Conservation (phyloP, 2,329 filamentous ascomycete genomes). For the Fusarium chuoi region DNA sequence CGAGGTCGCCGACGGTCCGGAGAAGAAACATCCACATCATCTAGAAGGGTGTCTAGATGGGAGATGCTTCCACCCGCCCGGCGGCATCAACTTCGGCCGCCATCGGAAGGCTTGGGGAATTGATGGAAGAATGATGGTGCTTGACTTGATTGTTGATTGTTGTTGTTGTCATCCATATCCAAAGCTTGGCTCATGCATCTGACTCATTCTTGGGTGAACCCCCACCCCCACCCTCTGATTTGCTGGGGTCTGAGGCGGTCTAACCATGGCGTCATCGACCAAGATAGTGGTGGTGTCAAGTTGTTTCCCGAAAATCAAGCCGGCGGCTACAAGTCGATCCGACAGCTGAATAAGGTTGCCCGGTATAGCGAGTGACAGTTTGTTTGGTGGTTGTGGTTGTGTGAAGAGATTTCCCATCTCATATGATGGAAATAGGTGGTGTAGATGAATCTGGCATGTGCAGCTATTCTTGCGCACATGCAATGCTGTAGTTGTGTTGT, state of each 20-base stretch:
- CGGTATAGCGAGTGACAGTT: constrained; percentile 15
- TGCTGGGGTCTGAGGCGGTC: constrained; percentile 20
- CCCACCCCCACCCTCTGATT: constrained; percentile 28
- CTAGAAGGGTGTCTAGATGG: constrained; percentile 1
- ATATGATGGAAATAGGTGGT: constrained; percentile 34
- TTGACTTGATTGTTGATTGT: constrained; percentile 26
- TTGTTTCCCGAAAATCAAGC: constrained; percentile 22
- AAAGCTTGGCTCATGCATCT: constrained; percentile 16
- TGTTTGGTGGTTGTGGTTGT: constrained; percentile 10
- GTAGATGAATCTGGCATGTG: constrained; percentile 36
- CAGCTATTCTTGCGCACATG: constrained; percentile 35
- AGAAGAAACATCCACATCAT: constrained; percentile 14
- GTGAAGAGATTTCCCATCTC: constrained; percentile 14
- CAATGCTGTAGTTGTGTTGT: constrained; percentile 15
- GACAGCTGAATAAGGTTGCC: constrained; percentile 21
- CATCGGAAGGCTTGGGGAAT: constrained; percentile 26
- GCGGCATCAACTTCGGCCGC: constrained; percentile 17
- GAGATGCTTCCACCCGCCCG: constrained; percentile 31
- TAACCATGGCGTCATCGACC: constrained; percentile 36
- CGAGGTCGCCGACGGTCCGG: constrained; percentile 27
- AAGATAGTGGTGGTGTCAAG: constrained; percentile 13
- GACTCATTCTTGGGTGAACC: constrained; percentile 33
- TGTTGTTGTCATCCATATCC: constrained; percentile 33
- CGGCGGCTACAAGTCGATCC: constrained; percentile 26
- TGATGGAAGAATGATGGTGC: constrained; percentile 3